These are phyloP conservation scores for Aquilaria malaccensis DNA, from an alignment of 345 rosid species.

Conservation along the genomic window DNA sequence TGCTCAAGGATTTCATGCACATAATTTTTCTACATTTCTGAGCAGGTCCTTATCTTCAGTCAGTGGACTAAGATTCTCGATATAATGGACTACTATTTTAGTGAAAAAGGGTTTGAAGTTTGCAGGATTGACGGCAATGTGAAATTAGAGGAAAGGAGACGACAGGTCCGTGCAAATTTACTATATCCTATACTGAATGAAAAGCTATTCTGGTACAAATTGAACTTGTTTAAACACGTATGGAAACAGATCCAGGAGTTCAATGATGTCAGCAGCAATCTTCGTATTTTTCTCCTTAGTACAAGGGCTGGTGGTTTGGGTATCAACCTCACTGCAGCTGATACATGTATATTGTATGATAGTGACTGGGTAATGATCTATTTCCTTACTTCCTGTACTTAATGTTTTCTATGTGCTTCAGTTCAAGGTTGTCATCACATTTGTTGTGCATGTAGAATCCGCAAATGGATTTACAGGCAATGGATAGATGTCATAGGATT, in stretches of 20 bases:
- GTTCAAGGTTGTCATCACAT: conserved; percentile 10
- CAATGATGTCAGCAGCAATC: conserved; percentile 62
- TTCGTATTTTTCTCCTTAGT: conserved; percentile 76
- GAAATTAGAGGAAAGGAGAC: conserved; percentile 66
- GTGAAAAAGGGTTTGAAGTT: conserved; percentile 80
- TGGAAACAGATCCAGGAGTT: conserved; percentile 65
- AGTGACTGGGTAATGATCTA: conserved; percentile 79
- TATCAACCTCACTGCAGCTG: conserved; percentile 95
- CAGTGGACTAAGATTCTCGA: conserved; percentile 90
- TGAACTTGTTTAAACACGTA: background rate
- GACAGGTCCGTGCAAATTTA: conserved; percentile 50
- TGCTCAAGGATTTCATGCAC: conserved; percentile 14
- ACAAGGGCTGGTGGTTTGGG: conserved; percentile 99
- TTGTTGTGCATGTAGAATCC: conserved; percentile 58
- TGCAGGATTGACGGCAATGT: conserved; percentile 91
- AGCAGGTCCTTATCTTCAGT: conserved; percentile 77
- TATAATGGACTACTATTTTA: conserved; percentile 92
- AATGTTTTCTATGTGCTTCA: background rate
- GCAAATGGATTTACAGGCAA: conserved; percentile 97
- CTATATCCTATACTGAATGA: background rate
- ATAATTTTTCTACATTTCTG: conserved; percentile 13
- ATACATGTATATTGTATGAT: conserved; percentile 91
- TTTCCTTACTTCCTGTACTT: background rate
- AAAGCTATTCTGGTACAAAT: background rate
- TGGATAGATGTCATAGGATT: conserved; percentile 98